These are phyloP conservation scores for Mucor mucedo DNA, from an alignment of 371 early-diverging fungal genomes.

Conservation along the genomic window DNA sequence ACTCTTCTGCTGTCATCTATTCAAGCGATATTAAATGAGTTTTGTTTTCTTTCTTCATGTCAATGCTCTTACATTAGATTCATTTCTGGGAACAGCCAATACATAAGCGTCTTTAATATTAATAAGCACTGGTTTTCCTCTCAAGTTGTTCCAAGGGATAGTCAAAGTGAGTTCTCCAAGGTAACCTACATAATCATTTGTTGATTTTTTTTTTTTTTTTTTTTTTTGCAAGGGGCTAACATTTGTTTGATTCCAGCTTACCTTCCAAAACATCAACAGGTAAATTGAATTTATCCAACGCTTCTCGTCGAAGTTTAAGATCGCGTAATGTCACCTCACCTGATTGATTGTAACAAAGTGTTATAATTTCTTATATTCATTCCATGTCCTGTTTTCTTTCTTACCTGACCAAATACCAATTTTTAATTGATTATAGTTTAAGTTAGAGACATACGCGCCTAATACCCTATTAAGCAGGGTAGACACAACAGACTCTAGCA, in stretches of 20 bases:
- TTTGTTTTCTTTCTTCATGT: not conserved
- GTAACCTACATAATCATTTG: constrained; percentile 62
- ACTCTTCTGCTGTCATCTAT: constrained; percentile 80
- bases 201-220: not conserved
- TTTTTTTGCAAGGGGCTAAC: not conserved
- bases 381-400: not conserved
- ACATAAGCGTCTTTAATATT: constrained; percentile 89
- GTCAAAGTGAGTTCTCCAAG: constrained; percentile 91
- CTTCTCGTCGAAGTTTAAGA: constrained; percentile 86
- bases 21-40: not conserved
- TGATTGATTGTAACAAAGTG: constrained; percentile 26
- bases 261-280: constrained; percentile 95
- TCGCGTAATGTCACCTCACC: constrained; percentile 96
- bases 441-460: constrained; percentile 95
- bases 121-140: constrained; percentile 90
- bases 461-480: constrained; percentile 90
- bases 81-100: constrained; percentile 84
- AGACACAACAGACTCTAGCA: constrained; percentile 92
- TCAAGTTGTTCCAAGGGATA: constrained; percentile 97
- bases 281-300: constrained; percentile 91
- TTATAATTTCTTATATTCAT: not conserved
- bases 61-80: constrained; percentile 61
- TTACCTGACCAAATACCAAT: constrained; percentile 97
- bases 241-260: constrained; percentile 25
- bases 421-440: constrained; percentile 94